Evolutionary conservation across 331 rosid species (phyloP).

Genomic region (Rosa hybrid): DNA sequence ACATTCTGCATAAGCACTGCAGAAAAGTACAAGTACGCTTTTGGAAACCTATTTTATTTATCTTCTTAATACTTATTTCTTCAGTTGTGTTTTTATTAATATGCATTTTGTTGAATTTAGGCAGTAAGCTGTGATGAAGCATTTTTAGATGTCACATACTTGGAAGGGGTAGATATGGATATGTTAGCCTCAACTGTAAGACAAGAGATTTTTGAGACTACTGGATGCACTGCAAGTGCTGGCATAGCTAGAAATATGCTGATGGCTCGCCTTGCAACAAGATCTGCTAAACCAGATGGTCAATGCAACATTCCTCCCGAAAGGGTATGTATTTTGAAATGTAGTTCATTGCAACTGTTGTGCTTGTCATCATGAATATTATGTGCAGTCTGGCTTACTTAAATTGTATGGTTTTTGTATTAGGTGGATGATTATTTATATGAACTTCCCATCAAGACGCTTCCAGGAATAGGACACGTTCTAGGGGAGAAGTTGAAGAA

Average conservation of each 20-base stretch:
- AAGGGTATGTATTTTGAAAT: constrained; percentile 43
- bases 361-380: constrained; percentile 13
- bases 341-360: neutral
- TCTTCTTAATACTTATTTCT: constrained; percentile 12
- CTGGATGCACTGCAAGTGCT: constrained; percentile 90
- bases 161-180: constrained; percentile 60
- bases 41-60: constrained; percentile 23
- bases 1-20: constrained; percentile 71
- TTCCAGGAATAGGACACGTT: constrained; percentile 87
- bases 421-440: constrained; percentile 75
- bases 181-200: constrained; percentile 68
- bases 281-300: constrained; percentile 92
- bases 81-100: constrained; percentile 21
- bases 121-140: constrained; percentile 99
- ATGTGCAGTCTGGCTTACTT: constrained; percentile 22
- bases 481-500: constrained; percentile 79
- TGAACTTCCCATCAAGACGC: constrained; percentile 74
- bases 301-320: constrained; percentile 76
- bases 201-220: constrained; percentile 69
- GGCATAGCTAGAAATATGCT: constrained; percentile 90
- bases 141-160: constrained; percentile 68
- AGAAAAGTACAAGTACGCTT: constrained; percentile 85
- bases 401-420: constrained; percentile 25
- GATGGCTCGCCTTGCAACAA: constrained; percentile 96
- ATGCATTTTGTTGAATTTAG: constrained; percentile 42